Conservation (phyloP, 2,329 filamentous ascomycete genomes). For the Chaetoscypha palmicola region DNA sequence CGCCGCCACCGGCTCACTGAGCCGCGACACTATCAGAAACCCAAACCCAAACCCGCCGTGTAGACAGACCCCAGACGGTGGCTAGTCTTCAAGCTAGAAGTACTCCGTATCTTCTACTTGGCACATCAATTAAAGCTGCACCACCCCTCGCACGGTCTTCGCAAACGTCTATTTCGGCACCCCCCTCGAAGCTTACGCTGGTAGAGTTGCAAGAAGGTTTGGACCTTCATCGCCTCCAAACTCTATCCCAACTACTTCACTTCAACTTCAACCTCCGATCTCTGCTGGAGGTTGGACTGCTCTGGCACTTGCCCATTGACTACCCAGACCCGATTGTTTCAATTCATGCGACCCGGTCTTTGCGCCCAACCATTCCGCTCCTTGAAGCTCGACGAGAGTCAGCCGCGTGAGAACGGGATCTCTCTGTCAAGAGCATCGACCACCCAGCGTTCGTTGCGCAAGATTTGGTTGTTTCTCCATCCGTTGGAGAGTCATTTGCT, state of each 20-base stretch:
- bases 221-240: not conserved
- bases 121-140: too few species aligned
- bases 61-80: too few species aligned
- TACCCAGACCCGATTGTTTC: conserved; percentile 10
- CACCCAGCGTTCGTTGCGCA: conserved; percentile 14
- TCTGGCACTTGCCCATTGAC: conserved; percentile 5
- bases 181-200: not conserved
- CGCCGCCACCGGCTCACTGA: too few species aligned
- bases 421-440: conserved; percentile 14
- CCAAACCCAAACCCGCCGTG: too few species aligned
- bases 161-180: not conserved
- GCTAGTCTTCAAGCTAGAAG: too few species aligned
- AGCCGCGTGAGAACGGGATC: conserved; percentile 1
- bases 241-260: not conserved
- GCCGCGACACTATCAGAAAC: too few species aligned
- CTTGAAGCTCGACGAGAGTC: conserved; percentile 1
- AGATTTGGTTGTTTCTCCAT: conserved; percentile 13
- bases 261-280: not conserved
- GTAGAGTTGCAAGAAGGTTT: not conserved
- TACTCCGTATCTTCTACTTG: too few species aligned
- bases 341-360: conserved; percentile 18
- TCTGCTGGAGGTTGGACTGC: not conserved
- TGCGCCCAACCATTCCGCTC: conserved; percentile 6
- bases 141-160: conserved; percentile 1
- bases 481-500: conserved; percentile 6